phyloP scores from a whole-genome alignment of 495 filamentous ascomycete genomes.

The Pseudotulostoma volvatum region DNA sequence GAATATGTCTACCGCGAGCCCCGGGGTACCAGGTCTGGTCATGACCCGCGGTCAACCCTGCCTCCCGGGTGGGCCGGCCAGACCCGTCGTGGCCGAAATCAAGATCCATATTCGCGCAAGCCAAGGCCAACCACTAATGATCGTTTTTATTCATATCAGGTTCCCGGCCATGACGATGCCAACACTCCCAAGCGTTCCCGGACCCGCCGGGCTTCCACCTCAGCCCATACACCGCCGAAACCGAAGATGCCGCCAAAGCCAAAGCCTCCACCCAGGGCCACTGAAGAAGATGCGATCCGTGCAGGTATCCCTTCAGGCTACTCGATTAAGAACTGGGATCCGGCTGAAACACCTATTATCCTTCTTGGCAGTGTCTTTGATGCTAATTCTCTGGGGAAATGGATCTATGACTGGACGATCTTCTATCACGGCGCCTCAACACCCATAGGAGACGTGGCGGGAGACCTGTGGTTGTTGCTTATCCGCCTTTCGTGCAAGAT shows the following conservation, averaged over 20 bases:
- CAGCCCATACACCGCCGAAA: conserved; percentile 28
- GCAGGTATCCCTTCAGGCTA: conserved; percentile 82
- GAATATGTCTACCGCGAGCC: conserved; percentile 18
- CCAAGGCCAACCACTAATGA: conserved; percentile 36
- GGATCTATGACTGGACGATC: conserved; percentile 99
- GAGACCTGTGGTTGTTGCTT: conserved; percentile 86
- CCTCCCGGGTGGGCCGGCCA: conserved; percentile 13
- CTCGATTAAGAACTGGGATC: conserved; percentile 98
- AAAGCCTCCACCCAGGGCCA: conserved; percentile 50
- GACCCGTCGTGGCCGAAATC: conserved; percentile 1
- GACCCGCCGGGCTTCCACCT: conserved; percentile 33
- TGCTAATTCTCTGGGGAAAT: conserved; percentile 92
- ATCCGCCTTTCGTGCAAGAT: conserved; percentile 95
- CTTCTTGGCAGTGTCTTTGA: conserved; percentile 93
- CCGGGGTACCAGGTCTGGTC: conserved; percentile 10
- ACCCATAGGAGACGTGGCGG: conserved; percentile 82
- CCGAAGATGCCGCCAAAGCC: conserved; percentile 27
- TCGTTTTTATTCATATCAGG: conserved; percentile 36
- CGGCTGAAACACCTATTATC: conserved; percentile 80
- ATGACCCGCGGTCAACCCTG: conserved; percentile 10
- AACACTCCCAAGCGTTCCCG: conserved; percentile 28
- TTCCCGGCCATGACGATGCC: conserved; percentile 26
- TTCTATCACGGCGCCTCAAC: conserved; percentile 74
- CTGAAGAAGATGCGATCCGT: conserved; percentile 64
- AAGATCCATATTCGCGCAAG: conserved; percentile 25